Percentiles rank a stretch among this genome's conserved stretches.
phyloP scores from a whole-genome alignment of 768 basidiomycete species.

The Kwoniella shandongensis region DNA sequence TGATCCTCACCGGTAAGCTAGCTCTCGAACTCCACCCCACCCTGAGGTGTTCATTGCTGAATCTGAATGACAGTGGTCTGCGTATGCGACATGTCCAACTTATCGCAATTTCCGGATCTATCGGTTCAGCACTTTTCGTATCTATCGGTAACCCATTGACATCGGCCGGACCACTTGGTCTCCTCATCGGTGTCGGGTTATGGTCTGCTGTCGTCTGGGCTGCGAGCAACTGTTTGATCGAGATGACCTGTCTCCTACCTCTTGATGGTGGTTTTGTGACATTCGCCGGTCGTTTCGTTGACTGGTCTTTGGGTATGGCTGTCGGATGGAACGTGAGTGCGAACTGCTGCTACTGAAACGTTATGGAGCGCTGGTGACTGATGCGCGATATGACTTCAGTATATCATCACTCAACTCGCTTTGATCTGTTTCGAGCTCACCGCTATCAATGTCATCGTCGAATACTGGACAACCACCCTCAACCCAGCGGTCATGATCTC shows the following conservation, averaged over 20 bases:
- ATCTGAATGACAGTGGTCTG: slow-evolving; percentile 25
- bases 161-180: slow-evolving; percentile 28
- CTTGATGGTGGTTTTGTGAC: slow-evolving; percentile 31
- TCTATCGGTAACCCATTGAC: slow-evolving; percentile 29
- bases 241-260: slow-evolving; percentile 33
- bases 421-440: slow-evolving; percentile 36
- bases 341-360: too few species aligned
- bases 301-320: slow-evolving; percentile 28
- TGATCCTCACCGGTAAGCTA: slow-evolving; percentile 22
- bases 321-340: slow-evolving; percentile 38
- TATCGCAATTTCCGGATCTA: slow-evolving; percentile 38
- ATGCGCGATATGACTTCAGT: slow-evolving; percentile 1
- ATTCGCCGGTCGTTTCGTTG: slow-evolving; percentile 32
- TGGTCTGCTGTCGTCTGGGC: slow-evolving; percentile 23
- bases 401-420: slow-evolving; percentile 27
- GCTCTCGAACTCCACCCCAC: not conserved
- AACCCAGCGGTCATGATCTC: slow-evolving; percentile 33
- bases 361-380: not conserved
- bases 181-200: slow-evolving; percentile 29
- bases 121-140: slow-evolving; percentile 34
- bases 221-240: slow-evolving; percentile 27
- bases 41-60: not conserved
- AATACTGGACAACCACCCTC: slow-evolving; percentile 30
- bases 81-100: slow-evolving; percentile 39
- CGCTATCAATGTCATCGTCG: slow-evolving; percentile 34